Conservation (phyloP, 2,329 filamentous ascomycete genomes). For the Achaetomium macrosporum region DNA sequence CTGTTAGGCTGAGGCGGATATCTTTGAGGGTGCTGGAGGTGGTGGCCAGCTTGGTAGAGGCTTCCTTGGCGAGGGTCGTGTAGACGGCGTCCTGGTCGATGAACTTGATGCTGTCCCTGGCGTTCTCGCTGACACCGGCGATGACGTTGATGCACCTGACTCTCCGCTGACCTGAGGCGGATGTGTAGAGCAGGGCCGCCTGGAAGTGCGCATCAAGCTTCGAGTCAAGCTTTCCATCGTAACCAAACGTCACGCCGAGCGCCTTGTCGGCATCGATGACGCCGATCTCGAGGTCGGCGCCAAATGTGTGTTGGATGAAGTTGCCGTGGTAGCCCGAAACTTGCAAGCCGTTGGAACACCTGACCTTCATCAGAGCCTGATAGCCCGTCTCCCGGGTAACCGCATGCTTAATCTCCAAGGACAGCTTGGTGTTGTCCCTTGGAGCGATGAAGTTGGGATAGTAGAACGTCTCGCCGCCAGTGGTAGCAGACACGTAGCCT, state of each 20-base stretch:
- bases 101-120: conserved; percentile 81
- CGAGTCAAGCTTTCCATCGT: conserved; percentile 94
- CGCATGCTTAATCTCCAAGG: conserved; percentile 77
- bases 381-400: conserved; percentile 88
- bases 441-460: conserved; percentile 93
- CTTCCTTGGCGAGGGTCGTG: conserved; percentile 85
- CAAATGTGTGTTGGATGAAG: conserved; percentile 92
- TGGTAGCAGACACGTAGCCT: conserved; percentile 79
- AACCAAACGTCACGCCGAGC: conserved; percentile 82
- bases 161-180: conserved; percentile 77
- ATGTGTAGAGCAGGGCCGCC: conserved; percentile 89
- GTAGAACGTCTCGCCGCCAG: conserved; percentile 94
- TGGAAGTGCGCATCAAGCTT: conserved; percentile 98
- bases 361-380: conserved; percentile 95
- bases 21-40: conserved; percentile 73
- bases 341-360: conserved; percentile 93
- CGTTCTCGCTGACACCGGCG: conserved; percentile 80
- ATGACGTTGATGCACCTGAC: conserved; percentile 93
- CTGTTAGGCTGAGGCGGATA: conserved; percentile 73
- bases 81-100: conserved; percentile 94
- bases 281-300: conserved; percentile 90
- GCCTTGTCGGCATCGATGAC: conserved; percentile 91
- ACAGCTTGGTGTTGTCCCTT: conserved; percentile 77
- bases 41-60: conserved; percentile 72
- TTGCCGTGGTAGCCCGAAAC: conserved; percentile 93